These are phyloP conservation scores for Wallacemonas collosoma DNA, from an alignment of 208 protist genomes.

Conservation along the genomic window DNA sequence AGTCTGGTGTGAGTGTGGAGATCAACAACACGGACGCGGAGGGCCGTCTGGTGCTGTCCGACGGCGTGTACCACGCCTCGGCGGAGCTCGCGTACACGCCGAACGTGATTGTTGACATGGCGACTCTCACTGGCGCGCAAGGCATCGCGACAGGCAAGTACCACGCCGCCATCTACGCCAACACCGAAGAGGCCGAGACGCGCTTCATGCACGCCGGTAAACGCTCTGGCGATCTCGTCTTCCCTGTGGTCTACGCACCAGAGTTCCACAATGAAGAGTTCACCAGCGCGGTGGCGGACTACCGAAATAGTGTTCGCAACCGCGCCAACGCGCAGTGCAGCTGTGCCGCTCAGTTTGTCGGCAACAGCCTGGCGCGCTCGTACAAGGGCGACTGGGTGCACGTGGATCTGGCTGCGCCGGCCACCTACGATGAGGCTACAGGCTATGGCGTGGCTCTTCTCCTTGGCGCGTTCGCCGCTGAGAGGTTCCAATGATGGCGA, in stretches of 20 bases:
- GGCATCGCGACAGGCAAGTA: slow-evolving; percentile 75
- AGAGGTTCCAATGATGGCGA: slow-evolving; percentile 14
- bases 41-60: slow-evolving; percentile 89
- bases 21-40: slow-evolving; percentile 95
- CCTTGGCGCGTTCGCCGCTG: slow-evolving; percentile 42
- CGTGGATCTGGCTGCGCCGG: slow-evolving; percentile 82
- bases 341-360: slow-evolving; percentile 87
- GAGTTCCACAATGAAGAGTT: slow-evolving; percentile 86
- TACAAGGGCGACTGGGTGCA: slow-evolving; percentile 86
- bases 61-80: slow-evolving; percentile 89
- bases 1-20: slow-evolving; percentile 89
- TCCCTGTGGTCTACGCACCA: slow-evolving; percentile 88
- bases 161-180: slow-evolving; percentile 85
- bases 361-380: slow-evolving; percentile 47
- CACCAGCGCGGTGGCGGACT: slow-evolving; percentile 65
- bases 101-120: slow-evolving; percentile 88
- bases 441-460: slow-evolving; percentile 81
- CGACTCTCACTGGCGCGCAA: slow-evolving; percentile 92
- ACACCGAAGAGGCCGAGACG: slow-evolving; percentile 67
- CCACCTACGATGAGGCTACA: slow-evolving; percentile 62
- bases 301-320: slow-evolving; percentile 67
- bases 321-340: slow-evolving; percentile 78
- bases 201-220: slow-evolving; percentile 51
- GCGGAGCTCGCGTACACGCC: slow-evolving; percentile 79
- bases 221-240: slow-evolving; percentile 79